Evolutionary conservation across 2,329 filamentous ascomycete genomes (phyloP).

Genomic region (Hymenoscyphus scutula): DNA sequence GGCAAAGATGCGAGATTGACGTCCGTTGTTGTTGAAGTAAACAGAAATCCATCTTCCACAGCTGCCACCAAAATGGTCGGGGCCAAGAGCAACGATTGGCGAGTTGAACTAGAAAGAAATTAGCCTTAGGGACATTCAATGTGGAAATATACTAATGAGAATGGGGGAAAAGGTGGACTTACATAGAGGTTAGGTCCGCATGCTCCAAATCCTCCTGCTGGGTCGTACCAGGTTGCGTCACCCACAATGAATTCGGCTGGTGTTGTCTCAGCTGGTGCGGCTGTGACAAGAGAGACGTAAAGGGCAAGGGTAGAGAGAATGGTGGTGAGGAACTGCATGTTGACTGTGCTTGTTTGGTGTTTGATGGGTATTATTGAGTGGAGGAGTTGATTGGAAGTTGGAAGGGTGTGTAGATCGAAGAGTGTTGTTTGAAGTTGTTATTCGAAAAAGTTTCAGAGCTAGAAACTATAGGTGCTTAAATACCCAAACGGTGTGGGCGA

Average conservation of each 20-base stretch:
- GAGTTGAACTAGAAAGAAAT: not conserved
- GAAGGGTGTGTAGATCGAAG: not conserved
- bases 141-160: no score
- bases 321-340: constrained; percentile 1
- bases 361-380: not conserved
- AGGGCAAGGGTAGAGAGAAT: not conserved
- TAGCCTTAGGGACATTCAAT: not conserved
- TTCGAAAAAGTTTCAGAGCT: not conserved
- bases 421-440: not conserved
- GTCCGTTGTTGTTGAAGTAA: not conserved
- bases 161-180: not conserved
- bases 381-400: not conserved
- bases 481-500: not conserved
- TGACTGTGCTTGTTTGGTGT: not conserved
- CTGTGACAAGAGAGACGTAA: not conserved
- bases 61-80: not conserved
- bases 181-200: not conserved
- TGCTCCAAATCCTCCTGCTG: not conserved
- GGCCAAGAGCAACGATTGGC: not conserved
- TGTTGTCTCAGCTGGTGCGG: no score
- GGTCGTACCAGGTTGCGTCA: not conserved
- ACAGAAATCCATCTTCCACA: not conserved
- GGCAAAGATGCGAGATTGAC: not conserved
- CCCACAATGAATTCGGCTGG: not conserved
- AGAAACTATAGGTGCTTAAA: not conserved